Percentiles rank a stretch among this genome's conserved stretches.
Conservation (phyloP, 352 stramenopile species). For the Globisporangium solare region DNA sequence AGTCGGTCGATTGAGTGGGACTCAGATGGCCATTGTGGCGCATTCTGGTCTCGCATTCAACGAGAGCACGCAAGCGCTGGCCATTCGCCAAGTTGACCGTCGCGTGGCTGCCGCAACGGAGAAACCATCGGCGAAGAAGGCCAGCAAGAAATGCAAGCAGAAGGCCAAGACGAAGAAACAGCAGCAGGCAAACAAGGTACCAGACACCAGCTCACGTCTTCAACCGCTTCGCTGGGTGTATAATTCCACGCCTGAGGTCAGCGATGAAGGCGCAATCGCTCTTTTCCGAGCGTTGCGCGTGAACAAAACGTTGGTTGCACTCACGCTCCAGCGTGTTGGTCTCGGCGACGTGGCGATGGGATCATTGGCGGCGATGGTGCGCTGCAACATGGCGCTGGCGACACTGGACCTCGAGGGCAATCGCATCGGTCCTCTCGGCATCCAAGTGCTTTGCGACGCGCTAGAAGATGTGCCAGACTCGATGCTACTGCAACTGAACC, state of each 20-base stretch:
- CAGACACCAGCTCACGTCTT: neutral
- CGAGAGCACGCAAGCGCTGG: conserved; percentile 26
- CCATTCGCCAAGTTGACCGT: conserved; percentile 20
- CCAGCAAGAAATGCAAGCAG: conserved; percentile 10
- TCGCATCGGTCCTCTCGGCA: conserved; percentile 38
- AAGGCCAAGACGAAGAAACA: conserved; percentile 4
- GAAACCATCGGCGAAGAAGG: conserved; percentile 13
- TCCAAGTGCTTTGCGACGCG: conserved; percentile 45
- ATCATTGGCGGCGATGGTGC: conserved; percentile 55
- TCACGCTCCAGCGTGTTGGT: conserved; percentile 41
- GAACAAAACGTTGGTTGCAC: conserved; percentile 40
- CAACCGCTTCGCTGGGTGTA: conserved; percentile 1
- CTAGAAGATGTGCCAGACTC: conserved; percentile 61
- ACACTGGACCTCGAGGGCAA: conserved; percentile 51
- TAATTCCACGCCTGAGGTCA: conserved; percentile 12
- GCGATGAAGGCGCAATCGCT: conserved; percentile 26
- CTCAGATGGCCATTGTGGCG: conserved; percentile 27
- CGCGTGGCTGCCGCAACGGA: too few species aligned
- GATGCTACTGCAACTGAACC: conserved; percentile 47
- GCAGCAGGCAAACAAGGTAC: neutral
- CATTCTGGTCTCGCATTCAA: conserved; percentile 38
- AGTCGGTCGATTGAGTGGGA: conserved; percentile 17
- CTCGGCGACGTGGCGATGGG: conserved; percentile 48
- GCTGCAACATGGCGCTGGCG: conserved; percentile 53
- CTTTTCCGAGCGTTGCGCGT: conserved; percentile 51